Base-by-base conservation (phyloP, 345 rosid genomes). In the Corchorus capsularis region DNA sequence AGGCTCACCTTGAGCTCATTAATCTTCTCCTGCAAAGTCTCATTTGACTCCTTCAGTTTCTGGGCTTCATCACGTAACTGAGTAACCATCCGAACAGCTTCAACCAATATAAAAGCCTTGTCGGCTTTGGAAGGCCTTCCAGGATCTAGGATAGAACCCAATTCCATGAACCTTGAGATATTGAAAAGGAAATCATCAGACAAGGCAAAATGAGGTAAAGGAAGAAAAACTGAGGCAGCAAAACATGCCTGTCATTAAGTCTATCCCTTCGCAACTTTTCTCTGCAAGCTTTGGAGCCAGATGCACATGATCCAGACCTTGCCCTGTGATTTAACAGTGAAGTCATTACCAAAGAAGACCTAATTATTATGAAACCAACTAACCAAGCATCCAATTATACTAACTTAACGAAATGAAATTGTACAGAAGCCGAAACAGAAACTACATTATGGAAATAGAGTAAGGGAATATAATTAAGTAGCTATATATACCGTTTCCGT, bases 271-370 rank as follows among this genome's bases (percentile, higher is more conserved):
- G 83, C 81, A 85, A 62, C 77, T 86, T 88, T 81, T 88, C 92
- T 82, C 85, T 74, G 74, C 92, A 85, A 60, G 92, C 92, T 75
- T 88, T 88, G 56, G 92, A 86, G 78, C 85, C 84, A 71, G 86
- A 78, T 22, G 69, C 82, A 63, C 80, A 85, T 17, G 85, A 32
- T 72, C 72, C 67, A 62, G 80, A 65, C 72, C 78, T 52, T 61
- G 49, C n/a, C 78, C 80, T 77, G 75, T 5, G 1, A 39, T 35
- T 68, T 11, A 75, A 17, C 63, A 63, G 13, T 15, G 78, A 39
- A 56, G 10, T 17, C 22, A 80, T 57, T 1, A 35, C 4, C 20
- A 41, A 52, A 61, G 22, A 34, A 64, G 17, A 6, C 6, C 14
- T 16, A 16, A 37, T n/a, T 22, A 10, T 6, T 34, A 43, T 49